Evolutionary conservation across 208 protist species (phyloP).

Genomic region (Leishmania turanica): DNA sequence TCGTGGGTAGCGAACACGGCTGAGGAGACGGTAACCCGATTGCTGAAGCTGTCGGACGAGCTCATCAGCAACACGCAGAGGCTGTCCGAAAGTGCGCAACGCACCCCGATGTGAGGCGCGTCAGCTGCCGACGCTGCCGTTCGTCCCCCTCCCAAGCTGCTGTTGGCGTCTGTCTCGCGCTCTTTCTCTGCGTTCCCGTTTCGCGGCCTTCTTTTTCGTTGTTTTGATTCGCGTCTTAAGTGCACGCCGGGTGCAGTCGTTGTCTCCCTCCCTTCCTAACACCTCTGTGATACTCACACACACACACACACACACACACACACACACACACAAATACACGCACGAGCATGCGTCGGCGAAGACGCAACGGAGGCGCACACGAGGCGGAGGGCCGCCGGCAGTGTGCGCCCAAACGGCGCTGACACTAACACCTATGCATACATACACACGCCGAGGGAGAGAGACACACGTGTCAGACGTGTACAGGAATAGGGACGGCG

Average conservation of each 20-base stretch:
- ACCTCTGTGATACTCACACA: background rate
- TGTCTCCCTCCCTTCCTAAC: background rate
- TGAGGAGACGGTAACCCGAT: conserved; percentile 49
- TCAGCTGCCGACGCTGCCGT: background rate
- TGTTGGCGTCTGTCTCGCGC: background rate
- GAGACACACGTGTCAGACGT: background rate
- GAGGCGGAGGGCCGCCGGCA: background rate
- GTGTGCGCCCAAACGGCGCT: background rate
- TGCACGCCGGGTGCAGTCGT: background rate
- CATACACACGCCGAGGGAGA: background rate
- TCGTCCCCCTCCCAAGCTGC: background rate
- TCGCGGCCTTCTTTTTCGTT: background rate
- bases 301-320: background rate
- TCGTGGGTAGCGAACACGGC: conserved; percentile 54
- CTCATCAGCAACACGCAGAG: conserved; percentile 41
- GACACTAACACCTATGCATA: background rate
- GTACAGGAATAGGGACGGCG: background rate
- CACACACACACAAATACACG: background rate
- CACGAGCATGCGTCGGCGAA: background rate
- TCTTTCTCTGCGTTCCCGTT: background rate
- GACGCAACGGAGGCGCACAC: too few relatives aligned
- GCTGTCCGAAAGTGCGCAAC: conserved; percentile 11
- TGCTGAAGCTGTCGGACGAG: conserved; percentile 51
- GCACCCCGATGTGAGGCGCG: background rate
- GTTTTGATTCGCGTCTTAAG: background rate